A percentile compares a stretch with the other conserved stretches of the same genome.
These are phyloP conservation scores for Boletus reticulatus DNA, from an alignment of 768 basidiomycete species.

Conservation along the genomic window DNA sequence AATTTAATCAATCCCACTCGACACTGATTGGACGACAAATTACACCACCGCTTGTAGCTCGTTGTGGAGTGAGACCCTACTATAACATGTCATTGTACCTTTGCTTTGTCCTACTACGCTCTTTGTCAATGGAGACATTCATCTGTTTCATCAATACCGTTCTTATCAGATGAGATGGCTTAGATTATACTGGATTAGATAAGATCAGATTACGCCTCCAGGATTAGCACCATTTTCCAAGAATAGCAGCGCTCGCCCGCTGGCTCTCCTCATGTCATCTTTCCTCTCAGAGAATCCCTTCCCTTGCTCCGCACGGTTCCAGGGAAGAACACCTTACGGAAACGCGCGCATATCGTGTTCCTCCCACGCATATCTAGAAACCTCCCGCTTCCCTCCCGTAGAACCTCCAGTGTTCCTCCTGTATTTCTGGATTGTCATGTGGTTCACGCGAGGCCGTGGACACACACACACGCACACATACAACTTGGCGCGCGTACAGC, in stretches of 20 bases:
- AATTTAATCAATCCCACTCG: too few relatives aligned
- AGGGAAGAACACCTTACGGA: conserved; percentile 8
- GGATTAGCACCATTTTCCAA: conserved; percentile 6
- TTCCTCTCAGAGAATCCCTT: conserved; percentile 17
- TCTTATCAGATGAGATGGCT: neutral
- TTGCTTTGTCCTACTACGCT: too few relatives aligned
- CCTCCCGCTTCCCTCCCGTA: neutral
- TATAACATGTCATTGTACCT: too few relatives aligned
- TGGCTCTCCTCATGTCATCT: conserved; percentile 9
- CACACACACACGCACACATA: neutral
- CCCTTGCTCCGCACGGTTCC: conserved; percentile 10
- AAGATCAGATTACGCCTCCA: conserved; percentile 20
- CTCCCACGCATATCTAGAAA: conserved; percentile 1
- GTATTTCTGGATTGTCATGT: conserved; percentile 5
- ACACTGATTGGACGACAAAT: too few relatives aligned
- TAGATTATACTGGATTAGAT: conserved; percentile 18
- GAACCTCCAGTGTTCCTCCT: conserved; percentile 1
- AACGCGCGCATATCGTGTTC: neutral
- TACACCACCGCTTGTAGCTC: too few relatives aligned
- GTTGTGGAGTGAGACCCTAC: too few relatives aligned
- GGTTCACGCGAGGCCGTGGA: conserved; percentile 6
- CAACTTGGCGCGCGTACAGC: neutral
- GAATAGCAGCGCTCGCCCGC: conserved; percentile 11
- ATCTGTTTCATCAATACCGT: neutral
- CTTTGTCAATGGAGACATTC: too few relatives aligned